Evolutionary conservation across 2,329 filamentous ascomycete genomes (phyloP), one percentile per base, ranked within the genome.

Genomic region (Neofusicoccum sp.): DNA sequence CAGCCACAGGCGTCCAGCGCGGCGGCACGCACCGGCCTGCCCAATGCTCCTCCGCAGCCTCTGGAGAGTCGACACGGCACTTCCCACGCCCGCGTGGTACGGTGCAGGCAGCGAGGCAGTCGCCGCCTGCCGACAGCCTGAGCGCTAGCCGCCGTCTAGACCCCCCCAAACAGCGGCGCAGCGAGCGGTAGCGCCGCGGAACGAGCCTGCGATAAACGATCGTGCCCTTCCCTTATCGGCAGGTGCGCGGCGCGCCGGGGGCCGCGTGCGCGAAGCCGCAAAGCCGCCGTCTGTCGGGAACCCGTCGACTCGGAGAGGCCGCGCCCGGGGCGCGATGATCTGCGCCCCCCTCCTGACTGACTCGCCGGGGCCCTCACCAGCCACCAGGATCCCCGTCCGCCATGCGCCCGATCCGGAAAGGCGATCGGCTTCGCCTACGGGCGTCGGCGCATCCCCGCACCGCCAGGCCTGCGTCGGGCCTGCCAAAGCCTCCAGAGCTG

Each of bases 381-480:
- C 36, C 36, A 56, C 51, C 51, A 56, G 38, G 51, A 56, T 43
- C 36, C 51, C 26, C 51, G 38, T 56, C 26, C 51, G 38, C 51
- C 9, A 24, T 11, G 36, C 51, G 51, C 51, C 51, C 51, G 43
- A 56, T 56, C 26, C 38, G 38, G 51, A 43, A 56, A 56, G 51
- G 51, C 33, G 51, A 56, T 56, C 51, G 51, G 51, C 51, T 56
- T 56, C 51, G 38, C 28, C 51, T 56, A 56, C 14, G 33, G 36
- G 38, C 36, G 28, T 56, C 51, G 38, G 36, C n/a, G 36, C 51
- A 43, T 56, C 51, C 51, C 51, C 51, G 51, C 38, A 56, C 51
- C 34, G 36, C 38, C 51, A 54, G 49, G 11, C 26, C 49, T 41
- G 24, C 34, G 30, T 56, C 36, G 26, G 51, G 51, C 36, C 49